phyloP scores from a whole-genome alignment of 2,329 filamentous ascomycete genomes.

The Pleurostoma richardsiae region DNA sequence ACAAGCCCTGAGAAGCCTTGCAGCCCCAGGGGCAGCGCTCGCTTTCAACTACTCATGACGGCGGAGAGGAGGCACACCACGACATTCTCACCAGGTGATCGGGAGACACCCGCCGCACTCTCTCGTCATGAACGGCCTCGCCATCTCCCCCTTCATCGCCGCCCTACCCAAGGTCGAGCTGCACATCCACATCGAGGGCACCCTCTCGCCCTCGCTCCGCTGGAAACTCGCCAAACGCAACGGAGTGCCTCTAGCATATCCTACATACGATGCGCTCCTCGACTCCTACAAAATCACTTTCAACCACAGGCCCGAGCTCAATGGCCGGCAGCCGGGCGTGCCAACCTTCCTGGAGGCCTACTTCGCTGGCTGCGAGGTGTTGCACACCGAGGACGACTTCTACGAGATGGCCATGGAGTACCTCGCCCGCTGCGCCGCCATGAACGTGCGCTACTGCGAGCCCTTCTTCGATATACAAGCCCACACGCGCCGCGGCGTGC shows the following conservation, averaged over 20 bases:
- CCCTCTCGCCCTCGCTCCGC: constrained; percentile 30
- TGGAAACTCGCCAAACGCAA: constrained; percentile 36
- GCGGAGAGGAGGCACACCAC: too few relatives aligned
- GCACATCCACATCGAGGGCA: constrained; percentile 41
- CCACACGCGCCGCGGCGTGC: constrained; percentile 29
- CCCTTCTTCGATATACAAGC: constrained; percentile 37
- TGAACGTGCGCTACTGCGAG: constrained; percentile 34
- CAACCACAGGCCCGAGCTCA: constrained; percentile 31
- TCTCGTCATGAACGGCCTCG: constrained; percentile 19
- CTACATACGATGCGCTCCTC: constrained; percentile 22
- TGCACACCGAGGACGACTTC: constrained; percentile 28
- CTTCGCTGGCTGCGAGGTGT: constrained; percentile 23
- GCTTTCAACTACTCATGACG: too few relatives aligned
- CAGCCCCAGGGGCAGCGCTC: too few relatives aligned
- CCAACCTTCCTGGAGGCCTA: constrained; percentile 27
- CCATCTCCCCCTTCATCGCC: constrained; percentile 26
- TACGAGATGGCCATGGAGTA: constrained; percentile 34
- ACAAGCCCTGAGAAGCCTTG: too few relatives aligned
- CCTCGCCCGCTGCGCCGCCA: constrained; percentile 19
- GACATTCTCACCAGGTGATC: too few relatives aligned
- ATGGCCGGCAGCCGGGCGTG: constrained; percentile 21
- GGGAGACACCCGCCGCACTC: too few relatives aligned
- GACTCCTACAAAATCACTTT: constrained; percentile 25
- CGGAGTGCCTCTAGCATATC: constrained; percentile 20
- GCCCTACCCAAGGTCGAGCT: constrained; percentile 37